phyloP scores from a whole-genome alignment of 371 early-diverging fungal species.

The Mucor lusitanicus region DNA sequence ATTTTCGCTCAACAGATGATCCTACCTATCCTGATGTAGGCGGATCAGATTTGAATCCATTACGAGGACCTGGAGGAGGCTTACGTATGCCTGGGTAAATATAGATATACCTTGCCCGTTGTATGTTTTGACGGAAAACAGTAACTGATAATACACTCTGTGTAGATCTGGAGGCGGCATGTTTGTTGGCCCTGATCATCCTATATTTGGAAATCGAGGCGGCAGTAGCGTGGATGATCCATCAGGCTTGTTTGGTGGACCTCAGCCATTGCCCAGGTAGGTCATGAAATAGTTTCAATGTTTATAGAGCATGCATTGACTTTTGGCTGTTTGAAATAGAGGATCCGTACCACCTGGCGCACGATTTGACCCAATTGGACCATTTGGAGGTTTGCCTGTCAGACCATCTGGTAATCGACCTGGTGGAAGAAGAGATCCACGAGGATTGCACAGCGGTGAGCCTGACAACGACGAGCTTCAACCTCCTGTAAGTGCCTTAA shows the following conservation, averaged over 20 bases:
- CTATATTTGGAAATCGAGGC: slow-evolving; percentile 73
- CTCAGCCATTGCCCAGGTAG: slow-evolving; percentile 55
- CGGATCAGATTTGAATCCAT: slow-evolving; percentile 56
- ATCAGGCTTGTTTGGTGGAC: slow-evolving; percentile 50
- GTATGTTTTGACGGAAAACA: too few species aligned
- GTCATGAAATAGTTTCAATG: neutral
- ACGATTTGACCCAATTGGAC: slow-evolving; percentile 91
- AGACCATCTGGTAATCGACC: slow-evolving; percentile 48
- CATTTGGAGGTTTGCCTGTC: slow-evolving; percentile 64
- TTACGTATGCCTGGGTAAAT: slow-evolving; percentile 53
- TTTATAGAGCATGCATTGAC: neutral
- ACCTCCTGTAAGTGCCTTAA: slow-evolving; percentile 62
- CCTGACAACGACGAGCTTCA: slow-evolving; percentile 79
- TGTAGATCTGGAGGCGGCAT: slow-evolving; percentile 69
- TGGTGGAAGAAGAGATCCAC: slow-evolving; percentile 47
- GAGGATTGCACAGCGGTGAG: slow-evolving; percentile 59
- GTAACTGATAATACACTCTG: too few species aligned
- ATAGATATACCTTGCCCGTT: neutral
- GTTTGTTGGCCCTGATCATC: slow-evolving; percentile 90
- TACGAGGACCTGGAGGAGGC: slow-evolving; percentile 33
- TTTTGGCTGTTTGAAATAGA: slow-evolving; percentile 18
- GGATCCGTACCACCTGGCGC: slow-evolving; percentile 94
- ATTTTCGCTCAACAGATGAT: slow-evolving; percentile 7
- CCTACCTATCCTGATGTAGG: slow-evolving; percentile 56
- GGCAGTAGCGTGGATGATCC: slow-evolving; percentile 26